phyloP scores from a whole-genome alignment of 2,329 filamentous ascomycete species.

The Cercospora beticola region DNA sequence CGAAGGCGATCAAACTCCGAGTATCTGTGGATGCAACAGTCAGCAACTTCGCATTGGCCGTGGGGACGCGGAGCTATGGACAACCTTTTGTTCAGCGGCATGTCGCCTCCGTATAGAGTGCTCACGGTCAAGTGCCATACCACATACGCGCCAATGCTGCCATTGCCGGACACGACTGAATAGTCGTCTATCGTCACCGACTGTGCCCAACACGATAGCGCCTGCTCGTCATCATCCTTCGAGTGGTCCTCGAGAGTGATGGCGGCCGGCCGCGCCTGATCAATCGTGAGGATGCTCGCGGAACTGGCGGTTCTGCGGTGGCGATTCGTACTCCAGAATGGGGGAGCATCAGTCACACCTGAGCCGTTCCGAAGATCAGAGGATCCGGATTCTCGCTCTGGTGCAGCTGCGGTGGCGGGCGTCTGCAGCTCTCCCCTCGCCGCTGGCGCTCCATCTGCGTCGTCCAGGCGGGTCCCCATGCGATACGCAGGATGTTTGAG shows the following conservation, averaged over 20 bases:
- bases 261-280: constrained; percentile 37
- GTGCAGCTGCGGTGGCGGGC: constrained; percentile 15
- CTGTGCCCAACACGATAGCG: constrained; percentile 61
- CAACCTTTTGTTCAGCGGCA: constrained; percentile 52
- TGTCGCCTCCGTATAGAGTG: constrained; percentile 64
- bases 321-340: constrained; percentile 46
- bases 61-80: constrained; percentile 2
- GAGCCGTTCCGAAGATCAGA: constrained; percentile 11
- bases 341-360: constrained; percentile 40
- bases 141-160: constrained; percentile 79
- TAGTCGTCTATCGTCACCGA: constrained; percentile 63
- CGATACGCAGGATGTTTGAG: constrained; percentile 8
- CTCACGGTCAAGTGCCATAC: constrained; percentile 91
- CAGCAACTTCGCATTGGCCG: neutral
- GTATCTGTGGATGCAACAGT: constrained; percentile 57
- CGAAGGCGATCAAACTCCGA: constrained; percentile 90
- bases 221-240: constrained; percentile 57
- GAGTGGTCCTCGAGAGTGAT: constrained; percentile 67
- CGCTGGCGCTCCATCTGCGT: constrained; percentile 13
- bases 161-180: constrained; percentile 59
- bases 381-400: constrained; percentile 11
- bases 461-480: constrained; percentile 19
- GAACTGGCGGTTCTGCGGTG: constrained; percentile 43
- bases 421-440: constrained; percentile 15
- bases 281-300: constrained; percentile 38